These are phyloP conservation scores for Pleurozium schreberi DNA, from an alignment of 225 moss, liverwort and hornwort species.

Conservation along the genomic window DNA sequence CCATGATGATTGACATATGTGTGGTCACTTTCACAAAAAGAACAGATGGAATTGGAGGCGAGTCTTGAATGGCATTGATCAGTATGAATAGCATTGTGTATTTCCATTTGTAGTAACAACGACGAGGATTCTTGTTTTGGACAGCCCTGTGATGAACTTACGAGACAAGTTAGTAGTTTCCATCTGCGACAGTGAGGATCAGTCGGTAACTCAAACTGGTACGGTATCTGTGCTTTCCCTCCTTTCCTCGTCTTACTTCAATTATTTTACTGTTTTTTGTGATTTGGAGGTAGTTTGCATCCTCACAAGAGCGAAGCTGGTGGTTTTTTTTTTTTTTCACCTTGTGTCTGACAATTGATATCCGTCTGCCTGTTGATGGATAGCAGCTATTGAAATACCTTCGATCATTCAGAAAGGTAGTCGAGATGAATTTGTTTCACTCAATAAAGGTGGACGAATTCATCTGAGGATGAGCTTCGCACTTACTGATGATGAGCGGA, in stretches of 20 bases:
- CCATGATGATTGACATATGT: no score
- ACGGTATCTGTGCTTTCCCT: background rate
- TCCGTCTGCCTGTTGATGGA: background rate
- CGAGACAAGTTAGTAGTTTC: conserved; percentile 56
- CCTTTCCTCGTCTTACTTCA: background rate
- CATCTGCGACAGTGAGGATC: conserved; percentile 50
- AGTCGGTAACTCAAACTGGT: conserved; percentile 50
- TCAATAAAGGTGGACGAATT: conserved; percentile 61
- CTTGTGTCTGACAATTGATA: background rate
- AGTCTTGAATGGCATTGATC: background rate
- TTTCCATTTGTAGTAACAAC: background rate
- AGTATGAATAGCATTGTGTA: background rate
- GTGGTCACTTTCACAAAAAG: no score
- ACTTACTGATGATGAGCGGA: conserved; percentile 48
- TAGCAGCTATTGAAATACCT: conserved; percentile 66
- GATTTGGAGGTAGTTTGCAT: background rate
- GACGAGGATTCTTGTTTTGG: background rate
- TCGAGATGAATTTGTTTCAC: conserved; percentile 54
- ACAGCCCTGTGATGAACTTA: conserved; percentile 65
- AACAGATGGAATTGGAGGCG: background rate
- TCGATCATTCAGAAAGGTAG: conserved; percentile 58
- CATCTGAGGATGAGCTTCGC: conserved; percentile 61
- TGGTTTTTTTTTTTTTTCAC: background rate
- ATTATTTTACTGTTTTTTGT: background rate
- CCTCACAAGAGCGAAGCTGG: background rate